Conservation (phyloP, 1,284 basidiomycete species). For the Malassezia globosa region DNA sequence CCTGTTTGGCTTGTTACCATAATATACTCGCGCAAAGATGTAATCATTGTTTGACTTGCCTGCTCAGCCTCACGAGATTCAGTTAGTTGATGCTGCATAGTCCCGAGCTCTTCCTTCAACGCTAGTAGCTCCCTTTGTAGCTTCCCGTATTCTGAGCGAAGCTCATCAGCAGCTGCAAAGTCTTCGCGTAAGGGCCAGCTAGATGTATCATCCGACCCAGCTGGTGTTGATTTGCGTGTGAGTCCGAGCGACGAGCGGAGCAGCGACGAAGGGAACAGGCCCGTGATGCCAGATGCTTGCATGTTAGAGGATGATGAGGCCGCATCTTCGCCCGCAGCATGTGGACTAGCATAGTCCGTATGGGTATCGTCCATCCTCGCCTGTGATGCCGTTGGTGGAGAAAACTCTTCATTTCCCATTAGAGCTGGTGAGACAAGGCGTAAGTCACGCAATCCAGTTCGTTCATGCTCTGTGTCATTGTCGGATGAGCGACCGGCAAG, state of each 20-base stretch:
- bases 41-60: conserved; percentile 36
- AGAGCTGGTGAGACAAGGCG: conserved; percentile 3
- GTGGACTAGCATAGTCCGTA: neutral
- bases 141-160: conserved; percentile 7
- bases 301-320: neutral
- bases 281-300: neutral
- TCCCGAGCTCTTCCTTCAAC: conserved; percentile 24
- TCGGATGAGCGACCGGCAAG: conserved; percentile 1
- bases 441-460: conserved; percentile 8
- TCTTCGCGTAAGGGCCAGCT: neutral
- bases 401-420: neutral
- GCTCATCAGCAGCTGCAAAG: neutral
- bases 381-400: neutral
- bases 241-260: conserved; percentile 12
- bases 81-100: conserved; percentile 25
- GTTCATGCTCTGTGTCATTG: conserved; percentile 7
- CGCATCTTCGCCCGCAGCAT: neutral
- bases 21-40: conserved; percentile 33
- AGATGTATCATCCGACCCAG: neutral
- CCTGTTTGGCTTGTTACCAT: too few species aligned
- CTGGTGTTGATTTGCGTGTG: conserved; percentile 5
- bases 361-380: neutral
- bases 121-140: conserved; percentile 22
- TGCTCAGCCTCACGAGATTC: conserved; percentile 39
- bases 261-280: conserved; percentile 5